Conservation (phyloP, 805 yeast species). For the Nakazawaea anatomiae region DNA sequence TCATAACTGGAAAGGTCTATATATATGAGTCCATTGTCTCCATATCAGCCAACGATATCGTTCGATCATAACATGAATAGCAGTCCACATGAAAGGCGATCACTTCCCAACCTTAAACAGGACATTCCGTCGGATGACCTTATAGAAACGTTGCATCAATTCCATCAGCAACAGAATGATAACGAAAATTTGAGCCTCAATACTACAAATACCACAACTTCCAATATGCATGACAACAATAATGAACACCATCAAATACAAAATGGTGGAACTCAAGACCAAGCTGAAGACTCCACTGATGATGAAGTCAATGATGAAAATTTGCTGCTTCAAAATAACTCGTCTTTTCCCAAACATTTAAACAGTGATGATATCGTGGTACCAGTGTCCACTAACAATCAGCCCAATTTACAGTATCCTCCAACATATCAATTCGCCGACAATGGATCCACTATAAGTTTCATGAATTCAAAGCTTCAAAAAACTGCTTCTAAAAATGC, state of each 20-base stretch:
- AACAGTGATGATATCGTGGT: constrained; percentile 10
- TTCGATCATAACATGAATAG: neutral
- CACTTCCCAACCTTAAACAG: constrained; percentile 5
- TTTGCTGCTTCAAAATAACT: neutral
- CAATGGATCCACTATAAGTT: constrained; percentile 1
- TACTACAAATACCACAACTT: neutral
- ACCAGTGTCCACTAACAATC: constrained; percentile 9
- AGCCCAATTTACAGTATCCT: constrained; percentile 22
- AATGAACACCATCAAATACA: neutral
- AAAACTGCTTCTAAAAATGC: neutral
- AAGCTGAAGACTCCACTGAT: neutral
- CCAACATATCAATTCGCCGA: constrained; percentile 7
- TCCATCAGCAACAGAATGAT: constrained; percentile 6
- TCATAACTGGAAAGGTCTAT: neutral
- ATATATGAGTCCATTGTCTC: constrained; percentile 8
- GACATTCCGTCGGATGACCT: constrained; percentile 8
- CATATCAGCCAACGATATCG: neutral
- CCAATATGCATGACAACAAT: neutral
- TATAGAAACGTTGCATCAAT: constrained; percentile 8
- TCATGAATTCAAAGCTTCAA: constrained; percentile 3
- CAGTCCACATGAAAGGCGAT: neutral
- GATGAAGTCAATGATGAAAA: constrained; percentile 1
- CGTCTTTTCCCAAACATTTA: neutral
- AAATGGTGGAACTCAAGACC: neutral
- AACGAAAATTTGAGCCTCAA: neutral